These are phyloP conservation scores for Fusarium pininemorale DNA, from an alignment of 2,329 filamentous ascomycete genomes.

Conservation along the genomic window DNA sequence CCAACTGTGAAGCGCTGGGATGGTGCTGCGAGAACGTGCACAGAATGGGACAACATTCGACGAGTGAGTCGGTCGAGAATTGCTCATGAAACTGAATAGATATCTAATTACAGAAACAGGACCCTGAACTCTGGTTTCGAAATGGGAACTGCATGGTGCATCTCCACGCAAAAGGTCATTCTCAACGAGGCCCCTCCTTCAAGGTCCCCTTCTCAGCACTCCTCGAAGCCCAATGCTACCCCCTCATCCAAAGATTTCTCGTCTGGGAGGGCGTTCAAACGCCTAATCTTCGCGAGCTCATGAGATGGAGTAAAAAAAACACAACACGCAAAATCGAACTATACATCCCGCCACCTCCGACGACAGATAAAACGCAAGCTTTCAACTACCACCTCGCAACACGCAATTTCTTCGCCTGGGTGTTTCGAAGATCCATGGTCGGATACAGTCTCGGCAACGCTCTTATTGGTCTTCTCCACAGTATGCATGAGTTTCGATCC, in stretches of 20 bases:
- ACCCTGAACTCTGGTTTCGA: constrained; percentile 74
- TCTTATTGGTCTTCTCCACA: constrained; percentile 70
- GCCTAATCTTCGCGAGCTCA: constrained; percentile 44
- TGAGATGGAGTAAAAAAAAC: constrained; percentile 45
- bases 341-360: constrained; percentile 73
- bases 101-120: constrained; percentile 57
- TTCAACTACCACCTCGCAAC: constrained; percentile 73
- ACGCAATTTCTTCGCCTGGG: constrained; percentile 80
- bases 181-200: constrained; percentile 73
- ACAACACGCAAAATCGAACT: constrained; percentile 61
- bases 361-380: constrained; percentile 61
- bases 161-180: constrained; percentile 72
- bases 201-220: constrained; percentile 68
- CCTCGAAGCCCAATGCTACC: constrained; percentile 65
- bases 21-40: constrained; percentile 55
- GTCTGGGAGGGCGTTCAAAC: constrained; percentile 43
- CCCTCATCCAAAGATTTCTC: constrained; percentile 66
- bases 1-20: constrained; percentile 59
- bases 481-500: constrained; percentile 70
- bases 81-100: background rate
- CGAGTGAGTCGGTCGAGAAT: constrained; percentile 50
- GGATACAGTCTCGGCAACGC: constrained; percentile 72
- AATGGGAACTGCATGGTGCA: constrained; percentile 76
- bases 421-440: constrained; percentile 72
- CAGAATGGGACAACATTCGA: constrained; percentile 58